Percentiles rank a stretch among this genome's conserved stretches.
Evolutionary conservation across 768 basidiomycete species (phyloP).

Genomic region (Suillus placidus): DNA sequence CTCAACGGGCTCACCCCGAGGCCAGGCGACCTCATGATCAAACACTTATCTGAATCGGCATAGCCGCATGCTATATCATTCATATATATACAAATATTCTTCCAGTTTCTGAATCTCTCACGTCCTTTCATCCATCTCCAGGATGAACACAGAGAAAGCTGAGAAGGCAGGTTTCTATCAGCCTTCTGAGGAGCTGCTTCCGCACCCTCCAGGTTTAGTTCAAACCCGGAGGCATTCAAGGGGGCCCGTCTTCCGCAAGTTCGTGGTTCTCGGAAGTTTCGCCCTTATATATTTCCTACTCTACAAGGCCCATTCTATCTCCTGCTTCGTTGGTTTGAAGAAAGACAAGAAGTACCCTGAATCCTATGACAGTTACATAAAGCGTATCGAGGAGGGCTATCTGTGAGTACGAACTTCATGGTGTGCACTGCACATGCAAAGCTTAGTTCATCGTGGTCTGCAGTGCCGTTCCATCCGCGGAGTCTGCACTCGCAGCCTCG

Average conservation of each 20-base stretch:
- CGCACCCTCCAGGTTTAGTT: constrained; percentile 14
- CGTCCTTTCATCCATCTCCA: constrained; percentile 1
- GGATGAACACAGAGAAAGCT: constrained; percentile 21
- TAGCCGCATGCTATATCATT: not conserved
- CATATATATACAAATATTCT: not conserved
- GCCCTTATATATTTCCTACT: constrained; percentile 17
- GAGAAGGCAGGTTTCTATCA: constrained; percentile 14
- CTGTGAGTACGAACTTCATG: constrained; percentile 33
- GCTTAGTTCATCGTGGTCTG: constrained; percentile 1
- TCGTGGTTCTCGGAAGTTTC: constrained; percentile 12
- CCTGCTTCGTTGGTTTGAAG: constrained; percentile 1
- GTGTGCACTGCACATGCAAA: not conserved
- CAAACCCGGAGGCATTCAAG: not conserved
- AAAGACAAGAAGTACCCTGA: constrained; percentile 3
- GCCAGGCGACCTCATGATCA: not conserved
- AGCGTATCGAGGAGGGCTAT: constrained; percentile 33
- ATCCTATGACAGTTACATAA: constrained; percentile 19
- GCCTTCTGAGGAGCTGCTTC: constrained; percentile 13
- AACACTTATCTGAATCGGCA: constrained; percentile 13
- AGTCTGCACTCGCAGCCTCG: constrained; percentile 61
- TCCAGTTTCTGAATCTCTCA: not conserved
- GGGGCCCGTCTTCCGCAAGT: constrained; percentile 8
- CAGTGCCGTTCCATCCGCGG: constrained; percentile 58
- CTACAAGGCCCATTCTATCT: constrained; percentile 12
- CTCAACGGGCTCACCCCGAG: too few relatives aligned